Base-by-base conservation (phyloP, 768 basidiomycete genomes). In the Lactifluus piperatus region DNA sequence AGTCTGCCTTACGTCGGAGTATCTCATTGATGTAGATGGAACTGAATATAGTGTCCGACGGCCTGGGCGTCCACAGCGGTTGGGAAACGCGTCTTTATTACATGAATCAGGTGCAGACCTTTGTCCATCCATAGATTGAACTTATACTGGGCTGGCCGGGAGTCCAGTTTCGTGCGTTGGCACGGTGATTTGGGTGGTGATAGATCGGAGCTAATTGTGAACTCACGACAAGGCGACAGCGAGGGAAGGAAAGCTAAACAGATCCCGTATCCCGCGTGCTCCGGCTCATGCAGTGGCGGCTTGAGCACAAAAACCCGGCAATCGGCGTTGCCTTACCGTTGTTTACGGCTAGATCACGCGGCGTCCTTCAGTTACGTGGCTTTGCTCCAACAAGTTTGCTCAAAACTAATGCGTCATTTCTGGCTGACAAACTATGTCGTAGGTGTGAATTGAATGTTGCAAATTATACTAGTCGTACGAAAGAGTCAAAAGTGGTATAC, bases 111-210 rank as follows among this genome's bases (percentile, higher is more conserved):
- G 46, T 48, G 54, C 63, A 39, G 44, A 65, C 65, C 65, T 66
- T 65, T 57, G 59, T 58, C 65, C 65, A 66, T 66, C 65, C 65
- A 66, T 66, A 62, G 64, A 65, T 56, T 76, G 69, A 74, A 73
- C 73, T 85, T 82, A 75, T 82, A 82, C 76, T 81, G 77, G 71
- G 77, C 80, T 82, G 76, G 79, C 78, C 78, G 75, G 74, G 73
- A 79, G 80, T 81, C 84, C 85, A 83, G 82, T 80, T 79, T 80
- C 83, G 84, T 83, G 82, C 81, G 69, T 69, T 69, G 73, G 83
- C 84, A 82, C 83, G 82, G 54, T 22, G 24, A 22, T 49, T 37
- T 46, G 41, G 50, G 51, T 63, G 56, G 53, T 44, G 37, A 34
- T 52, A 32, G 44, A 58, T 36, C 58, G 56, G 47, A 30, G 41